Conservation (phyloP, 164 flowering plant genomes). For the Paratinospora sagittata region DNA sequence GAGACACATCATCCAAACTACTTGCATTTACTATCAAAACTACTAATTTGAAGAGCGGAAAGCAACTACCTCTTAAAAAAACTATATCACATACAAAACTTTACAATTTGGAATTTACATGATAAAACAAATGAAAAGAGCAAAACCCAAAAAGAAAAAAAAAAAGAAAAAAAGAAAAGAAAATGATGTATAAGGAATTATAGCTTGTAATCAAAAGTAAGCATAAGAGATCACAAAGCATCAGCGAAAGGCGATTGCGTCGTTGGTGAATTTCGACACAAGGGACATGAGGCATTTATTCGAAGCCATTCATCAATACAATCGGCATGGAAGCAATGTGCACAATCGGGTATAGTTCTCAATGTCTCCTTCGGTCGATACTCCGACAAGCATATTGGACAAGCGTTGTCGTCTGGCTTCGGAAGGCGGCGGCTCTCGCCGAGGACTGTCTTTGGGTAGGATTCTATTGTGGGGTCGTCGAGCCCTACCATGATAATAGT, state of each 20-base stretch:
- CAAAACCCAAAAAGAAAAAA: no score
- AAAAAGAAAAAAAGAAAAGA: background rate
- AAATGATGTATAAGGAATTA: background rate
- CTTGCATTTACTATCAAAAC: no score
- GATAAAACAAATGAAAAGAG: no score
- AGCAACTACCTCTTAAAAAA: no score
- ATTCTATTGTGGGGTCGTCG: conserved; percentile 44
- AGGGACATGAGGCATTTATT: conserved; percentile 49
- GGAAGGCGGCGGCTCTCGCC: conserved; percentile 52
- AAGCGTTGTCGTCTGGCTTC: conserved; percentile 32
- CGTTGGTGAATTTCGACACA: conserved; percentile 47
- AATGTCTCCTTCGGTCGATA: conserved; percentile 37
- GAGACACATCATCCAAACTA: no score
- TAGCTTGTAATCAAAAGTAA: background rate
- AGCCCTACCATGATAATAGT: conserved; percentile 28
- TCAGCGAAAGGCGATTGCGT: background rate
- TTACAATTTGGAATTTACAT: no score
- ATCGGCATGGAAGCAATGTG: conserved; percentile 49
- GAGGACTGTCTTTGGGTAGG: conserved; percentile 48
- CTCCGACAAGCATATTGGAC: conserved; percentile 54
- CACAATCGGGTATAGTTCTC: conserved; percentile 47
- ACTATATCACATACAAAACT: no score
- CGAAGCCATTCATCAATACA: conserved; percentile 65
- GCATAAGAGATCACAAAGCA: background rate
- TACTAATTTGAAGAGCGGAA: no score